Base-by-base conservation (phyloP, 2,329 filamentous ascomycete genomes). In the Laburnicola sp. region DNA sequence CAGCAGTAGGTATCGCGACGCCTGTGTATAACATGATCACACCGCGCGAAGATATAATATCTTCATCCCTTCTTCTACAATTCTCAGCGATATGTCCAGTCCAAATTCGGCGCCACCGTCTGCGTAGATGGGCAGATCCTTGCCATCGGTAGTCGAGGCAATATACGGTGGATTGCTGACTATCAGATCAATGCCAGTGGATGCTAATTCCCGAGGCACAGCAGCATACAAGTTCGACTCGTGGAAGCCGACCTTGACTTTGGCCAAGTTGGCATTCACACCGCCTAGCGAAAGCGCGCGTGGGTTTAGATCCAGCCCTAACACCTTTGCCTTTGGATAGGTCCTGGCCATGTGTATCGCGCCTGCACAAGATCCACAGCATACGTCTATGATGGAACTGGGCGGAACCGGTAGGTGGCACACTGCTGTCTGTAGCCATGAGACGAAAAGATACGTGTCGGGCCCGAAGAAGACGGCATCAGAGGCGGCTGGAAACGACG, bases 141-240 rank as follows among this genome's bases (percentile, higher is more conserved):
- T 37, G 16, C 54, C 62, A 6, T 59, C 53, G 16, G 50, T 42
- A 42, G 57, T 59, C 0, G 62, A 62, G 3, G 62, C 62, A 28
- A 65, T 64, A 26, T 65, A 65, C 2, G 62, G 62, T 9, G 62
- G 62, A 22, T 65, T 63, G 43, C 62, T 65, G 10, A 65, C 54
- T 6, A 65, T 59, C 9, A 64, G 47, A 32, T 65, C 62, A 26
- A 65, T 48, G 1, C 52, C 56, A 9, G 28, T 7, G 11, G 48
- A 47, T 22, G 38, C 53, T 11, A 53, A 39, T 2, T 49, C 36
- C 7, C 50, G 30, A 1, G 62, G 46, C 4, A 64, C 48, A 23
- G 52, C 50, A n/a, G 50, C 52, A 35, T 59, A 65, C 0, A 65
- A 43, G 11, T 65, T 53, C 1, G 62, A 65, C 41, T 65, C 57